Evolutionary conservation across 768 basidiomycete species (phyloP), one percentile per base, ranked within the genome.

Genomic region (Hericium rajendrae): DNA sequence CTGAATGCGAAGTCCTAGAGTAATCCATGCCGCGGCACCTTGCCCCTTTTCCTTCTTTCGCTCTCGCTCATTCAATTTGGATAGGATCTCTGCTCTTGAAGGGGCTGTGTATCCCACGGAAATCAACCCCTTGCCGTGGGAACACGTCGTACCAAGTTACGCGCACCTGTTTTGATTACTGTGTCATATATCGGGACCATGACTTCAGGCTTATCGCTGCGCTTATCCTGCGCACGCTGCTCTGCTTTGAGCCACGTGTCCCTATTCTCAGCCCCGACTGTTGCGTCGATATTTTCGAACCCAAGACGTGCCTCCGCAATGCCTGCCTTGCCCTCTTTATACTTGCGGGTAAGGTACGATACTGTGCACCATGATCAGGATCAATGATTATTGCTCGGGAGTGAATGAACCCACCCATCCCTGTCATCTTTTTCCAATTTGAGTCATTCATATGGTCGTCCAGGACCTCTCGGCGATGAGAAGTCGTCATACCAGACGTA

Each of bases 351-450:
- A 15, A 50, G 22, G 9, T 16, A 28, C 6, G 48, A 22, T 9
- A 22, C 26, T 50, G 48, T 8, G 24, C 6, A 50, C 13, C 10
- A 20, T 24, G n/a, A 10, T 50, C 9, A 20, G 6, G n/a, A 20
- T 15, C 48, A 26, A 26, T 26, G 26, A 11, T n/a, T 11, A 11
- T 22, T 24, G 48, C 13, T 6, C 48, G 8, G 26, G 13, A 9
- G 20, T 8, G 38, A 39, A 50, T 3, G n/a, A 16, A 28, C 56
- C 13, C 28, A 22, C 56, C 56, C 11, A 51, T 2, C 10, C 51
- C 38, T 20, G 51, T 11, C 16, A 57, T 37, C 39, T 57, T 57
- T 40, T 57, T 57, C 56, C 56, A 57, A 32, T 57, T 57, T 13
- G 48, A 46, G 41, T 55, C 18, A 15, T 50, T 50, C 48, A 50